Conservation (phyloP, 495 filamentous ascomycete species). For the Pyronema omphalodes region DNA sequence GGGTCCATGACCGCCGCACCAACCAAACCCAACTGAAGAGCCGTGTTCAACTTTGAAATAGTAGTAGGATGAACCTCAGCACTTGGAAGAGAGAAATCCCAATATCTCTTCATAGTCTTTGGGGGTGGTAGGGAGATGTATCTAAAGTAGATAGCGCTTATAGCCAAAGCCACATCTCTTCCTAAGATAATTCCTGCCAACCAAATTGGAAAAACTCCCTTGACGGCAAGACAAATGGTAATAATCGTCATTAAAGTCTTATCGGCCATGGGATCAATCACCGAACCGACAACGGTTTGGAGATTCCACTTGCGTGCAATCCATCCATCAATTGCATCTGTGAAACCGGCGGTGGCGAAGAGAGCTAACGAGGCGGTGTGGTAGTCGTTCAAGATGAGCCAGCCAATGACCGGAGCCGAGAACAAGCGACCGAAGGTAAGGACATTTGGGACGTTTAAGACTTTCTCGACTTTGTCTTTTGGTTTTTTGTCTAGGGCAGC, state of each 20-base stretch:
- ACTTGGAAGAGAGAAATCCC: conserved; percentile 87
- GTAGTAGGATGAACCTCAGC: conserved; percentile 84
- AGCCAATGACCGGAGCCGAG: conserved; percentile 71
- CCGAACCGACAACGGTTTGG: conserved; percentile 85
- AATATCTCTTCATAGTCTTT: conserved; percentile 84
- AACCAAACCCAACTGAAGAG: conserved; percentile 59
- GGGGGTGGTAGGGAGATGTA: conserved; percentile 85
- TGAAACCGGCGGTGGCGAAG: conserved; percentile 80
- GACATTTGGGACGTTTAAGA: conserved; percentile 86
- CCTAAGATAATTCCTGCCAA: conserved; percentile 77
- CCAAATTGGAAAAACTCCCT: conserved; percentile 71
- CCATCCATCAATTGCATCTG: conserved; percentile 80
- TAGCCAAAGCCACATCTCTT: conserved; percentile 66
- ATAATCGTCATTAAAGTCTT: conserved; percentile 88
- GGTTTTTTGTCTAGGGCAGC: background rate
- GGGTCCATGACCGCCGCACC: conserved; percentile 59
- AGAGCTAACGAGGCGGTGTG: conserved; percentile 60
- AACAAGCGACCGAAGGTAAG: conserved; percentile 75
- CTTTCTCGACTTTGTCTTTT: conserved; percentile 44
- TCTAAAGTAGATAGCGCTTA: conserved; percentile 83
- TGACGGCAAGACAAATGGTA: conserved; percentile 62
- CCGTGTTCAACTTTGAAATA: conserved; percentile 76
- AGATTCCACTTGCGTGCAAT: conserved; percentile 74
- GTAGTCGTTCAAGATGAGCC: conserved; percentile 68
- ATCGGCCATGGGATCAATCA: conserved; percentile 94